These are phyloP conservation scores for Hanseniaspora sp. DNA, from an alignment of 1,139 yeast genomes.

Conservation along the genomic window DNA sequence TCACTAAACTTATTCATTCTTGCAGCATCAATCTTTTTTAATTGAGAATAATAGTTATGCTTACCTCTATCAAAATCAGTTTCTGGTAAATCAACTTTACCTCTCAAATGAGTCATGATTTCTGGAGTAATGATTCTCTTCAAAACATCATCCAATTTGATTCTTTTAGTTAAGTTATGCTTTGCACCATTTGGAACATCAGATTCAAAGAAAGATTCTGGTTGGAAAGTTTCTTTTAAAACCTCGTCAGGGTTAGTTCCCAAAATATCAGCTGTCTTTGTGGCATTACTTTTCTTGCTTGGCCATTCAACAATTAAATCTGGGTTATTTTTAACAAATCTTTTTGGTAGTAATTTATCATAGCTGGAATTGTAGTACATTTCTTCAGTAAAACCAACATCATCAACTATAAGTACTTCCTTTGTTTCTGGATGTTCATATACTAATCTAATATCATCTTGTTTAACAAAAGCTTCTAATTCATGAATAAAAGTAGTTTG, in stretches of 20 bases:
- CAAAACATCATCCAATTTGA: slow-evolving; percentile 42
- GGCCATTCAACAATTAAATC: slow-evolving; percentile 81
- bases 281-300: slow-evolving; percentile 42
- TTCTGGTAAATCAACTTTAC: slow-evolving; percentile 40
- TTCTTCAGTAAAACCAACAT: slow-evolving; percentile 48
- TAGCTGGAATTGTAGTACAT: slow-evolving; percentile 64
- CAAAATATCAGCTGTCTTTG: slow-evolving; percentile 47
- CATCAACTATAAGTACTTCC: slow-evolving; percentile 65
- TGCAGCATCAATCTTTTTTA: slow-evolving; percentile 33
- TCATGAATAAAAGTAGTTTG: slow-evolving; percentile 58
- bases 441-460: slow-evolving; percentile 59
- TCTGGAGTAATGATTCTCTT: slow-evolving; percentile 46
- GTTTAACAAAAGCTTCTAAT: slow-evolving; percentile 48
- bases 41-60: slow-evolving; percentile 38
- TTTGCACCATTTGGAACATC: slow-evolving; percentile 63
- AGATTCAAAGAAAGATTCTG: slow-evolving; percentile 52
- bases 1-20: slow-evolving; percentile 45
- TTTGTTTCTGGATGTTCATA: slow-evolving; percentile 61
- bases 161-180: slow-evolving; percentile 39
- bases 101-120: slow-evolving; percentile 30
- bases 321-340: slow-evolving; percentile 55
- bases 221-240: slow-evolving; percentile 63
- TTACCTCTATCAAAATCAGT: slow-evolving; percentile 51
- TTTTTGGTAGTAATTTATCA: slow-evolving; percentile 61
- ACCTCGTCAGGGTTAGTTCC: slow-evolving; percentile 52